phyloP scores from a whole-genome alignment of 2,329 filamentous ascomycete species.

The Allantophomopsis cytisporea region DNA sequence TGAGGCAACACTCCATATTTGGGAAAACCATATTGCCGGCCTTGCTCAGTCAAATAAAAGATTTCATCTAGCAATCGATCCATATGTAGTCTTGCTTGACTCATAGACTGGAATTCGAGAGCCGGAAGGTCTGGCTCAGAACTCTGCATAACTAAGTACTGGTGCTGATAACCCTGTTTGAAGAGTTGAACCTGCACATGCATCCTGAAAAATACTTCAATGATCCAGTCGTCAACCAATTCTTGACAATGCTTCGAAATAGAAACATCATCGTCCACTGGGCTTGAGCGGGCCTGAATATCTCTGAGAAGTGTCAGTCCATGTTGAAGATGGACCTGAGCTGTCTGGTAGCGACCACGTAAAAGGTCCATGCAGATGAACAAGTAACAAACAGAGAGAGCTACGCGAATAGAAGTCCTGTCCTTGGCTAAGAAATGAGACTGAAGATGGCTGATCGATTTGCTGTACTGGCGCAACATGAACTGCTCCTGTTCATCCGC shows the following conservation, averaged over 20 bases:
- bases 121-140: slow-evolving; percentile 3
- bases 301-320: slow-evolving; percentile 24
- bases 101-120: slow-evolving; percentile 9
- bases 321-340: slow-evolving; percentile 26
- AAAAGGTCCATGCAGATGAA: slow-evolving; percentile 40
- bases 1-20: not conserved
- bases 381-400: slow-evolving; percentile 31
- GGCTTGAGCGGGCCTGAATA: not conserved
- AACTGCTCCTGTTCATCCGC: slow-evolving; percentile 17
- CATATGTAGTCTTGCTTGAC: slow-evolving; percentile 9
- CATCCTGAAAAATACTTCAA: slow-evolving; percentile 23
- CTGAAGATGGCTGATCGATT: slow-evolving; percentile 29
- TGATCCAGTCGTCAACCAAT: slow-evolving; percentile 26
- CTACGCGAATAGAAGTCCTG: slow-evolving; percentile 16
- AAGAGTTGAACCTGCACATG: slow-evolving; percentile 18
- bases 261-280: not conserved
- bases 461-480: slow-evolving; percentile 32
- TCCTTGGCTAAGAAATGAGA: slow-evolving; percentile 17
- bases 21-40: slow-evolving; percentile 3
- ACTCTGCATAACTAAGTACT: slow-evolving; percentile 5
- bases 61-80: slow-evolving; percentile 7
- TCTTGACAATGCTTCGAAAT: slow-evolving; percentile 9
- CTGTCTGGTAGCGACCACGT: slow-evolving; percentile 24
- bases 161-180: slow-evolving; percentile 8
- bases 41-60: slow-evolving; percentile 6